Evolutionary conservation across 371 early-diverging fungal genomes (phyloP), one percentile per base, ranked within the genome.

Genomic region (Apophysomyces elegans): DNA sequence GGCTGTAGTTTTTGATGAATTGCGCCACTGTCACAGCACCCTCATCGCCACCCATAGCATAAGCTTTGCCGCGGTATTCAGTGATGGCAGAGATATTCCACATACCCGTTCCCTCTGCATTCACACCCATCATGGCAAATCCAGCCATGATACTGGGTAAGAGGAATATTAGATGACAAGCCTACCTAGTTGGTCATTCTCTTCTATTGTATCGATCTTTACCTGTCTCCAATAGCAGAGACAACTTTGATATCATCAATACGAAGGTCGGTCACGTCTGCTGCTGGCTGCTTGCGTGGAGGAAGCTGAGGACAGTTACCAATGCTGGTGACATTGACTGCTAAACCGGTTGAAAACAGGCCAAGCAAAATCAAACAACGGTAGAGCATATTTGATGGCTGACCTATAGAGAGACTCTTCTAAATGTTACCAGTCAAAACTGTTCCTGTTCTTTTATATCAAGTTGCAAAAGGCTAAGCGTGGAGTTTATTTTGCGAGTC

Each of bases 41-140:
- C 32, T 38, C 21, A 46, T 84, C 79, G 37, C 84, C 84, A 63
- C 84, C 84, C 16, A 71, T 72, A 26, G 73, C 71, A 63, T 73
- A 84, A 58, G 80, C 80, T 11, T 81, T 62, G 2, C 81, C 81
- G 64, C 84, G 77, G 35, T 74, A 76, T 61, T 80, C 81, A 8
- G 61, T 63, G 21, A 69, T 62, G 5, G 72, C 43, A 12, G 56
- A 54, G 35, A 69, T 54, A 43, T 75, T 71, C 16, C 71, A 37
- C 2, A 71, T 38, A 3, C 66, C 64, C 3, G 68, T 60, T 36
- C 64, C 47, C 35, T 56, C 11, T 4, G 59, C 56, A 35, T 73
- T 58, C 5, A 69, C 41, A 5, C 76, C 74, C 63, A 66, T 65
- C 41, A 76, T 63, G 16, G 72, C 74, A 61, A 72, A 77, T 11